phyloP scores from a whole-genome alignment of 2,329 filamentous ascomycete genomes.

The Akanthomyces uredinophilus region DNA sequence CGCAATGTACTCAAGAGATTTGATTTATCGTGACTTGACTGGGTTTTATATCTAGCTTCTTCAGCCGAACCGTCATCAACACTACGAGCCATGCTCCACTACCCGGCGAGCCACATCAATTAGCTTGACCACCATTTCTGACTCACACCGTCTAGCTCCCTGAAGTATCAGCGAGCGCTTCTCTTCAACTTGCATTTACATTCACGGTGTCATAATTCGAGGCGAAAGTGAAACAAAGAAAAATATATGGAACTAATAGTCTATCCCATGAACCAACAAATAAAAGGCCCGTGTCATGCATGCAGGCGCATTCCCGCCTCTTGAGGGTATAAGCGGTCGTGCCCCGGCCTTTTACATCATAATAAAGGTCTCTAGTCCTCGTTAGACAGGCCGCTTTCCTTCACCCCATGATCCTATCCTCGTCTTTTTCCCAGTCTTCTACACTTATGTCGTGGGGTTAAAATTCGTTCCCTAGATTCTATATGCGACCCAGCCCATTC shows the following conservation, averaged over 20 bases:
- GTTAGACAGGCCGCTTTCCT: neutral
- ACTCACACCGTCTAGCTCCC: conserved; percentile 2
- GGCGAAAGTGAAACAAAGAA: neutral
- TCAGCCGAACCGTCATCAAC: neutral
- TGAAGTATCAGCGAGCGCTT: neutral
- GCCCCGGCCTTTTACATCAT: conserved; percentile 3
- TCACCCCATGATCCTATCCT: neutral
- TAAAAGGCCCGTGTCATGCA: conserved; percentile 12
- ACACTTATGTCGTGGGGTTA: conserved; percentile 3
- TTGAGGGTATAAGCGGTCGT: neutral
- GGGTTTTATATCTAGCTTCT: neutral
- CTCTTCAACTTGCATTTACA: neutral
- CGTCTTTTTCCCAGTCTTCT: neutral
- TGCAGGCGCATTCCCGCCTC: conserved; percentile 8
- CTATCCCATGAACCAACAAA: conserved; percentile 12
- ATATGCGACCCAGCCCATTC: conserved; percentile 22
- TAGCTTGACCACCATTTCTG: neutral
- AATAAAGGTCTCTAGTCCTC: neutral
- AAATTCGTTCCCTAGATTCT: conserved; percentile 11
- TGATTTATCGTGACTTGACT: too few relatives aligned
- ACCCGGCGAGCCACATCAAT: neutral
- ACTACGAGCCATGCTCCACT: neutral
- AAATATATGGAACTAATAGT: conserved; percentile 1
- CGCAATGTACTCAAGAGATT: neutral
- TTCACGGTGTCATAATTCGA: neutral